Percentiles rank a stretch among this genome's conserved stretches.
phyloP scores from a whole-genome alignment of 108 stramenopile species.

The Nitzschia palea region DNA sequence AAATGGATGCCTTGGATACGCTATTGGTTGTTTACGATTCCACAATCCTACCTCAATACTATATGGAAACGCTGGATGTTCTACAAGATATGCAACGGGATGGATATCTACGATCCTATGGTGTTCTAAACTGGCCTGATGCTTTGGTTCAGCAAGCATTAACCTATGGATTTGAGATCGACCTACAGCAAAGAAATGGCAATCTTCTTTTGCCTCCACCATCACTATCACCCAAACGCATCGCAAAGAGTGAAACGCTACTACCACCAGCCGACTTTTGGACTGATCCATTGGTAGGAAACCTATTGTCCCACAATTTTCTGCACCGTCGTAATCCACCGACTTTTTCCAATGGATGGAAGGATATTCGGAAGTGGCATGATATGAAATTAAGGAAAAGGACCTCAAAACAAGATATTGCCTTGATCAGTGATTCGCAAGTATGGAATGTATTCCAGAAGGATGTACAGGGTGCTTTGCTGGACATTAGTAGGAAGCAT shows the following conservation, averaged over 20 bases:
- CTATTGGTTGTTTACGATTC: slow-evolving; percentile 5
- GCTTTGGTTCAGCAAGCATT: slow-evolving; percentile 25
- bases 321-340: neutral
- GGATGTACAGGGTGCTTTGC: slow-evolving; percentile 37
- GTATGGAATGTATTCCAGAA: slow-evolving; percentile 37
- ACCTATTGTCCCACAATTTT: neutral
- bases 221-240: slow-evolving; percentile 5
- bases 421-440: neutral
- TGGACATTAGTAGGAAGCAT: slow-evolving; percentile 54
- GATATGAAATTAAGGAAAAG: neutral
- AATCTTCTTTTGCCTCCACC: slow-evolving; percentile 47
- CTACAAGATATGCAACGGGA: slow-evolving; percentile 67
- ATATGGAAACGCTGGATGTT: slow-evolving; percentile 62
- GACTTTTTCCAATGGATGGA: neutral
- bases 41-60: slow-evolving; percentile 24
- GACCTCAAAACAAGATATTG: neutral
- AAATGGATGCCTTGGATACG: slow-evolving; percentile 30
- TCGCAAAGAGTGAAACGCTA: slow-evolving; percentile 2
- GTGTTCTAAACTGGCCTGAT: slow-evolving; percentile 37
- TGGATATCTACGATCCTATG: slow-evolving; percentile 62
- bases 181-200: slow-evolving; percentile 42
- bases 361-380: neutral
- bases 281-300: neutral
- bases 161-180: slow-evolving; percentile 47
- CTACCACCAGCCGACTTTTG: too few relatives aligned